Evolutionary conservation across 148 eudicot species (phyloP).

Genomic region (Hydrangea macrophylla): DNA sequence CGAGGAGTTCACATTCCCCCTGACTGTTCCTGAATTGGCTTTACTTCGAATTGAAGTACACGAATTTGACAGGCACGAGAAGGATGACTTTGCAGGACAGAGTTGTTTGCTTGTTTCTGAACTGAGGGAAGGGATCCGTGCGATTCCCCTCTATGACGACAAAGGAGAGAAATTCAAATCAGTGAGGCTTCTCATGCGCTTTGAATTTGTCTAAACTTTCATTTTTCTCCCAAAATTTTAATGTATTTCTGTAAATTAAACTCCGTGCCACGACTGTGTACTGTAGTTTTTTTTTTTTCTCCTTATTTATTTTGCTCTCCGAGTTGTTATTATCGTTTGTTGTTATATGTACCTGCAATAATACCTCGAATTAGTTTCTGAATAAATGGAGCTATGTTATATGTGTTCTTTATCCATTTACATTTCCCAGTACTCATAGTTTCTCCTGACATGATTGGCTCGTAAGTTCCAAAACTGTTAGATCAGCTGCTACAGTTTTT

Average conservation of each 20-base stretch:
- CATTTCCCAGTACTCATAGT: no score
- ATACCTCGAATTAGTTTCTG: no score
- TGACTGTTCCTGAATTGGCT: conserved; percentile 24
- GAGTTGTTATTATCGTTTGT: no score
- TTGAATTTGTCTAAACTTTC: conserved; percentile 10
- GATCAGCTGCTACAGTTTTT: no score
- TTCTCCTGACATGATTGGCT: no score
- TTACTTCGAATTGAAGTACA: conserved; percentile 20
- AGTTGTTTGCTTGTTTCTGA: conserved; percentile 20
- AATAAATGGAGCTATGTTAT: no score
- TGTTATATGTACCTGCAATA: no score
- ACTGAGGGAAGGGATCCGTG: conserved; percentile 17
- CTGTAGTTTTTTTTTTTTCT: no score
- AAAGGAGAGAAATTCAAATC: conserved; percentile 17
- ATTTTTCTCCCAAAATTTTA: neutral
- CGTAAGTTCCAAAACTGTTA: no score
- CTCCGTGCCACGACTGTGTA: no score
- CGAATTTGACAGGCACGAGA: conserved; percentile 18
- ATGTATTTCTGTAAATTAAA: neutral
- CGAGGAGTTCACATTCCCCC: conserved; percentile 18
- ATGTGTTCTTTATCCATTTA: no score
- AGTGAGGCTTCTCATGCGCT: conserved; percentile 23
- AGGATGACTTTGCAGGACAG: conserved; percentile 25
- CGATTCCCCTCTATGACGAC: conserved; percentile 13
- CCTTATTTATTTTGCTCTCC: no score